A percentile compares a stretch with the other conserved stretches of the same genome.
Conservation (phyloP, 1,284 basidiomycete genomes). For the Flammula alnicola region DNA sequence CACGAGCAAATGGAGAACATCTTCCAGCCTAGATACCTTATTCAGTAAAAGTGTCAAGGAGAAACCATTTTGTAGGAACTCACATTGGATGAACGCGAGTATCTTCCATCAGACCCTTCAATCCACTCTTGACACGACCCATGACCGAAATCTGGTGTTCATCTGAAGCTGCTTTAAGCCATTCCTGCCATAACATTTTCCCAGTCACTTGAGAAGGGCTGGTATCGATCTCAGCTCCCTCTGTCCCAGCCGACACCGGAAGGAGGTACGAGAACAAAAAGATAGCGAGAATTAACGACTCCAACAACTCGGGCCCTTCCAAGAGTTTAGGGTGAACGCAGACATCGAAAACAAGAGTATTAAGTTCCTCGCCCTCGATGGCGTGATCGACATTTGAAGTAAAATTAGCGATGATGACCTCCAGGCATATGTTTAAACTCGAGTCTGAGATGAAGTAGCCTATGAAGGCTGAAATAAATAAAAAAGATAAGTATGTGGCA, state of each 20-base stretch:
- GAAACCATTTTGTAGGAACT: constrained; percentile 26
- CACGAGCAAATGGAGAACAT: constrained; percentile 46
- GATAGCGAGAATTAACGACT: constrained; percentile 41
- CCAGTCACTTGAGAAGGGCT: constrained; percentile 30
- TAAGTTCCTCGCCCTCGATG: constrained; percentile 34
- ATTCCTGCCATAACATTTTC: constrained; percentile 43
- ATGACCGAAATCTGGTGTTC: constrained; percentile 32
- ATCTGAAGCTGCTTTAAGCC: constrained; percentile 31
- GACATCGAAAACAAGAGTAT: constrained; percentile 30
- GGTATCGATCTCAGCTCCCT: constrained; percentile 17
- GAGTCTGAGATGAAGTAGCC: constrained; percentile 44
- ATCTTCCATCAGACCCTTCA: constrained; percentile 49
- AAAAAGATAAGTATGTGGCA: too few species aligned
- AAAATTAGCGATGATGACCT: constrained; percentile 42
- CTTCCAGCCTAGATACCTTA: constrained; percentile 41
- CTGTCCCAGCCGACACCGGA: constrained; percentile 35
- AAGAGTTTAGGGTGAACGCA: constrained; percentile 38
- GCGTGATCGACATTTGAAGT: constrained; percentile 39
- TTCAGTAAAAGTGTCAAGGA: neutral
- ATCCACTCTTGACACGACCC: constrained; percentile 41
- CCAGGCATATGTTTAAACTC: constrained; percentile 38
- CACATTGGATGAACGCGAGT: constrained; percentile 46
- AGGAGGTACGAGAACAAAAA: constrained; percentile 55
- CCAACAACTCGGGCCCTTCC: constrained; percentile 21
- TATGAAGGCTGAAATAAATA: constrained; percentile 20